Base-by-base conservation (phyloP, 805 yeast species). In the Wickerhamiella vanderwaltii region DNA sequence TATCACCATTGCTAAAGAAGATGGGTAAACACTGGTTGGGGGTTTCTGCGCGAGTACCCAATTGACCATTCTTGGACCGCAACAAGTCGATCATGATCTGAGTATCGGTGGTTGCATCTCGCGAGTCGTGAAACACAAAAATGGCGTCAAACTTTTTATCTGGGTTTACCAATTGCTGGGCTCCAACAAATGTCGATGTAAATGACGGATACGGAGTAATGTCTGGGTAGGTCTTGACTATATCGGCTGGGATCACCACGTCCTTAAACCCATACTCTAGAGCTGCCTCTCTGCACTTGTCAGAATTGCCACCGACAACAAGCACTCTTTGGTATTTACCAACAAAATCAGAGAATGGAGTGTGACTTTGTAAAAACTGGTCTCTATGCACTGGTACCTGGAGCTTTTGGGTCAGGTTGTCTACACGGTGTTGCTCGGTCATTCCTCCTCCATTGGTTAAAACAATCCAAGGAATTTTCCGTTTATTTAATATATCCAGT, bases 401-500 rank as follows among this genome's bases (percentile, higher is more conserved):
- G 48, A 85, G 67, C 49, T 84, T 64, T 43, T 69, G 66, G 31
- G 78, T 66, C 54, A 85, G 67, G 51, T 83, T 91, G 43, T 69
- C 71, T 38, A 88, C 81, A 51, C 95, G 68, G 9, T 71, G 77
- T 43, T 65, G 57, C 59, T 85, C 95, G 12, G 84, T 79, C 55
- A 80, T 75, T 40, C 95, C 95, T 51, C 95, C 94, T 52, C 95
- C 95, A 59, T 85, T 85, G 46, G 95, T 85, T 48, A 85, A 86
- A 55, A 79, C 78, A 44, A 81, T 78, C 56, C 80, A 82, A 6
- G 94, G 94, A 53, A 85, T 78, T 53, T 79, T 74, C 64, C 81
- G 78, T 54, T 73, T 69, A 63, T 85, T 85, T 48, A 85, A 68
- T 65, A 80, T 56, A 46, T 69, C 68, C 50, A 85, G 61, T 5